A percentile compares a stretch with the other conserved stretches of the same genome.
Evolutionary conservation across 2,329 filamentous ascomycete genomes (phyloP).

Genomic region (Cladosporium colombiae): DNA sequence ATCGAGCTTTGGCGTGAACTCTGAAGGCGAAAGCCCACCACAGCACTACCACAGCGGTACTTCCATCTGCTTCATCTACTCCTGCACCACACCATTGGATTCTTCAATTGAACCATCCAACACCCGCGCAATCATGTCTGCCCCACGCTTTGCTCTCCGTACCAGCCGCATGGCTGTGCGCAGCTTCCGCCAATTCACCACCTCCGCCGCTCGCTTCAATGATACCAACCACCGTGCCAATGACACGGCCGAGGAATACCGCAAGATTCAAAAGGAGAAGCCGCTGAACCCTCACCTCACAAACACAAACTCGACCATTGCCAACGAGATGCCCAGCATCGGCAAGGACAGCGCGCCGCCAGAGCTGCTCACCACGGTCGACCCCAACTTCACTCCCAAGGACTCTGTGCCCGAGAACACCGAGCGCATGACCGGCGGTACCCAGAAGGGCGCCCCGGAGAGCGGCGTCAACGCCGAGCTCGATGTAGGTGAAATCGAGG

Average conservation of each 20-base stretch:
- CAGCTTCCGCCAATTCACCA: constrained; percentile 42
- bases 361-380: constrained; percentile 59
- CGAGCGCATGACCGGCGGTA: constrained; percentile 65
- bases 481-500: constrained; percentile 82
- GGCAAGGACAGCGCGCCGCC: constrained; percentile 60
- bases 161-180: constrained; percentile 45
- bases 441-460: constrained; percentile 53
- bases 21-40: constrained; percentile 12
- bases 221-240: constrained; percentile 52
- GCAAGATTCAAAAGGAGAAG: constrained; percentile 59
- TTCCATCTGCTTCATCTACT: background rate
- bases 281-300: constrained; percentile 63
- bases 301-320: constrained; percentile 64
- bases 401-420: constrained; percentile 64
- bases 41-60: background rate
- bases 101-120: background rate
- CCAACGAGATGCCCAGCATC: constrained; percentile 62
- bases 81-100: background rate
- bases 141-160: constrained; percentile 48
- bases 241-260: constrained; percentile 56
- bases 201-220: constrained; percentile 40
- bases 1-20: constrained; percentile 8
- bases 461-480: constrained; percentile 63
- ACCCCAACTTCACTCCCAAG: constrained; percentile 58
- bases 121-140: constrained; percentile 44